These are phyloP conservation scores for Dipteronia sinensis DNA, from an alignment of 345 rosid genomes.

Conservation along the genomic window DNA sequence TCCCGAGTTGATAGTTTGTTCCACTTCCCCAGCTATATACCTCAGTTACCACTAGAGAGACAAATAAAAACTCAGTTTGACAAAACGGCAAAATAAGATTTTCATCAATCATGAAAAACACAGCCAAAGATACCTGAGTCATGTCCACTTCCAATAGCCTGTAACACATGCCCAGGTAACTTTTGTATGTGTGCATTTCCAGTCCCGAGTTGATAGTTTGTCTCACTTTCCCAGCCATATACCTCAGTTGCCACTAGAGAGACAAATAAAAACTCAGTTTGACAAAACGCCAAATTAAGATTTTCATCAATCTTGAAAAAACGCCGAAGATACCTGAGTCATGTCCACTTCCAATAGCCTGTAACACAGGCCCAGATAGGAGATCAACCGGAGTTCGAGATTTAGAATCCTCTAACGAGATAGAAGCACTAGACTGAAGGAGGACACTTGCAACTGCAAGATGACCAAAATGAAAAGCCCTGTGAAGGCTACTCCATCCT, in stretches of 20 bases:
- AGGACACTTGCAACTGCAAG: conserved; percentile 92
- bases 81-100: conserved; percentile 12
- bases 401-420: conserved; percentile 70
- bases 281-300: conserved; percentile 16
- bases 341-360: conserved; percentile 51
- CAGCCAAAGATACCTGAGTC: conserved; percentile 53
- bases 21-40: conserved; percentile 99
- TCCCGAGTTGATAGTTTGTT: conserved; percentile 96
- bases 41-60: conserved; percentile 72
- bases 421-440: conserved; percentile 77
- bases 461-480: conserved; percentile 98
- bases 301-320: conserved; percentile 14
- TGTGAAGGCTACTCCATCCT: conserved; percentile 96
- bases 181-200: conserved; percentile 87
- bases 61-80: conserved; percentile 21
- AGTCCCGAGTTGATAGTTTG: conserved; percentile 97
- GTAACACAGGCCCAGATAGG: conserved; percentile 88
- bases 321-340: conserved; percentile 53
- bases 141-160: conserved; percentile 51
- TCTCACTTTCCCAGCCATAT: conserved; percentile 97
- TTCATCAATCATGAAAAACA: conserved; percentile 16
- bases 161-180: conserved; percentile 86
- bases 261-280: conserved; percentile 21
- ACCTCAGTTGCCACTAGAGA: conserved; percentile 80
- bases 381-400: conserved; percentile 78